Evolutionary conservation across 805 yeast genomes (phyloP), one percentile per base, ranked within the genome.

Genomic region (Candida krabiensis): DNA sequence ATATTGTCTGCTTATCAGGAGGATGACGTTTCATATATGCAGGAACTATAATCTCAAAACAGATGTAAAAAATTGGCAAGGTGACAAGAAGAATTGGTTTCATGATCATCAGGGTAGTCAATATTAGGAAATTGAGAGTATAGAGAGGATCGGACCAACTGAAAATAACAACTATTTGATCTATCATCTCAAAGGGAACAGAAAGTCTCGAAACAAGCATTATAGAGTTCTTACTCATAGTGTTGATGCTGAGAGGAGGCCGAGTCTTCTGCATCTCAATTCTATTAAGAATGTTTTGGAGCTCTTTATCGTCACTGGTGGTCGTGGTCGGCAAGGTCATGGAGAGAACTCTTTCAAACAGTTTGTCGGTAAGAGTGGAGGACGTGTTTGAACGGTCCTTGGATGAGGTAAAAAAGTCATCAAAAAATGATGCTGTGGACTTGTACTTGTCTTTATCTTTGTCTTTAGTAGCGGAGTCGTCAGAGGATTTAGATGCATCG

Each of bases 301-400:
- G 35, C 32, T 61, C 59, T 24, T 57, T 53, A 13, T 60, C 64
- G 14, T 69, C 70, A 16, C 70, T 70, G 15, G 74, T 73, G 3
- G 77, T 68, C 0, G 77, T 64, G 0, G 85, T 71, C 0, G 95
- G 93, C 18, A 86, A 66, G 1, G 89, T 83, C 80, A 86, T 77
- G 16, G 79, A 67, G 6, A 87, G 63, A 34, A 86, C 65, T 52
- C 80, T 75, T 52, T 88, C 96, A 47, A 87, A 73, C 38, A 87
- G 60, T 38, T 80, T 81, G 49, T 87, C 95, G 0, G 86, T 71
- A 54, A 84, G 53, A 9, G 51, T 34, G 2, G 46, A 30, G 3
- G 48, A 25, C 11, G 37, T 35, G n/a, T 40, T 8, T 4, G 32
- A 28, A 15, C 25, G 21, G 19, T 44, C 45, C 13, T 43, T 45